These are phyloP conservation scores for Trichoderma asperellum DNA, from an alignment of 2,329 filamentous ascomycete species.

Conservation along the genomic window DNA sequence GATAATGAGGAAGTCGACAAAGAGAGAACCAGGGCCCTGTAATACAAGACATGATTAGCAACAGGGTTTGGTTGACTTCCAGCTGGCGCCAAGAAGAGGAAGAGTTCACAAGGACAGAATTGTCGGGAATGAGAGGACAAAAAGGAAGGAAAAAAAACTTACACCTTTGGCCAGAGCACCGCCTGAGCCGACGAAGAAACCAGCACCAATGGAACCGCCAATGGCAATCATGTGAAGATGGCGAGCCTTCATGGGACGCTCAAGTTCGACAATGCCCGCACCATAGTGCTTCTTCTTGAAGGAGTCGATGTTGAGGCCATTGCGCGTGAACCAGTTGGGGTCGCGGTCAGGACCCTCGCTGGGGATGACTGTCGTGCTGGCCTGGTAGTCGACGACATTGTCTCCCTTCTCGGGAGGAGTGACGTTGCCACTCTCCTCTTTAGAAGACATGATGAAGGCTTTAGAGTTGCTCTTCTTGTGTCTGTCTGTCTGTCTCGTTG, in stretches of 20 bases:
- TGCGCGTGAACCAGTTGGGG: slow-evolving; percentile 43
- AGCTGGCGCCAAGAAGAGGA: not conserved
- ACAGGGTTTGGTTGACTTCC: not conserved
- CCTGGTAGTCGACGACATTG: slow-evolving; percentile 22
- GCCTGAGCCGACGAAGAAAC: slow-evolving; percentile 57
- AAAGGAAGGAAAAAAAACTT: slow-evolving; percentile 35
- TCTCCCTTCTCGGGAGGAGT: slow-evolving; percentile 33
- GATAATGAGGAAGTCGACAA: slow-evolving; percentile 53
- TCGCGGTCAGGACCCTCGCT: slow-evolving; percentile 34
- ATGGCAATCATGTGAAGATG: slow-evolving; percentile 65
- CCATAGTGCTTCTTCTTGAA: slow-evolving; percentile 46
- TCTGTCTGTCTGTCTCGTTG: slow-evolving; percentile 7
- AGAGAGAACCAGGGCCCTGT: slow-evolving; percentile 42
- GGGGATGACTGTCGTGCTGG: slow-evolving; percentile 28
- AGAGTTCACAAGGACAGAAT: not conserved
- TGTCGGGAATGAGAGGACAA: not conserved
- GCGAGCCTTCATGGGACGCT: slow-evolving; percentile 54
- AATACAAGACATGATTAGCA: not conserved
- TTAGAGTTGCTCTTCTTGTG: not conserved
- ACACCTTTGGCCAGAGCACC: slow-evolving; percentile 53
- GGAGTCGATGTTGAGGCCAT: slow-evolving; percentile 45
- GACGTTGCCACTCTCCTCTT: slow-evolving; percentile 23
- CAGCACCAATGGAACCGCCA: slow-evolving; percentile 45
- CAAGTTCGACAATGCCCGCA: slow-evolving; percentile 42
- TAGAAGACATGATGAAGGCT: slow-evolving; percentile 26